Evolutionary conservation across 148 eudicot species (phyloP).

Genomic region (Diospyros kaki): DNA sequence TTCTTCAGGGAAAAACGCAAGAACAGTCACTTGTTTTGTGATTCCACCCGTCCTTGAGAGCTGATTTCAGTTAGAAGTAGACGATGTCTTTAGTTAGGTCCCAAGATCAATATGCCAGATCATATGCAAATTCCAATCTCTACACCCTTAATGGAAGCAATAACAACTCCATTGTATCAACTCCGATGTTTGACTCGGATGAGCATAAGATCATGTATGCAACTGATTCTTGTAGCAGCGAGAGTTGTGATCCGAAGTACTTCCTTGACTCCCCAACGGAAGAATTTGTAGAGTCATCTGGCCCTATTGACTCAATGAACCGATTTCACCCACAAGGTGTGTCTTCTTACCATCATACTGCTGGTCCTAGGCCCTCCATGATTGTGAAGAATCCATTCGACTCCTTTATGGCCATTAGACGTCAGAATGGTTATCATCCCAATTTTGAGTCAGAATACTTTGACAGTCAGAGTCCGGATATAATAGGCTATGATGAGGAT

Average conservation of each 20-base stretch:
- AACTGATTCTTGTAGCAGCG: conserved; percentile 42
- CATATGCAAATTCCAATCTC: conserved; percentile 17
- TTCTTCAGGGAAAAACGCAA: not conserved
- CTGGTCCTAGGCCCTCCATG: conserved; percentile 1
- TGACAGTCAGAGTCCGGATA: conserved; percentile 40
- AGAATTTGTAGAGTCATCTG: conserved; percentile 44
- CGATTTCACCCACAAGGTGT: conserved; percentile 10
- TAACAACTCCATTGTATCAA: conserved; percentile 11
- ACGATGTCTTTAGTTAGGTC: conserved; percentile 21
- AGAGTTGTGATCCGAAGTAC: conserved; percentile 51
- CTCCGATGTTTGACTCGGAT: conserved; percentile 43
- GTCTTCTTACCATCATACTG: conserved; percentile 11
- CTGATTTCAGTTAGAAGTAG: conserved; percentile 5
- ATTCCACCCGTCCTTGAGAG: not conserved
- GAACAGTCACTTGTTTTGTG: not conserved
- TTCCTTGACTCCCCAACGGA: conserved; percentile 69
- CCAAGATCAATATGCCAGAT: conserved; percentile 18
- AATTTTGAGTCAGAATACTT: conserved; percentile 39
- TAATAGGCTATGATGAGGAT: conserved; percentile 48
- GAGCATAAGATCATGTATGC: conserved; percentile 34
- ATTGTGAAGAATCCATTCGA: conserved; percentile 16
- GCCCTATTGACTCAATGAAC: conserved; percentile 9
- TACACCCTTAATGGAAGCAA: conserved; percentile 13
- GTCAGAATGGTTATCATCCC: not conserved
- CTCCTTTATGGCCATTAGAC: not conserved